These are phyloP conservation scores for Trypanosoma melophagium DNA, from an alignment of 208 protist genomes.

Conservation along the genomic window DNA sequence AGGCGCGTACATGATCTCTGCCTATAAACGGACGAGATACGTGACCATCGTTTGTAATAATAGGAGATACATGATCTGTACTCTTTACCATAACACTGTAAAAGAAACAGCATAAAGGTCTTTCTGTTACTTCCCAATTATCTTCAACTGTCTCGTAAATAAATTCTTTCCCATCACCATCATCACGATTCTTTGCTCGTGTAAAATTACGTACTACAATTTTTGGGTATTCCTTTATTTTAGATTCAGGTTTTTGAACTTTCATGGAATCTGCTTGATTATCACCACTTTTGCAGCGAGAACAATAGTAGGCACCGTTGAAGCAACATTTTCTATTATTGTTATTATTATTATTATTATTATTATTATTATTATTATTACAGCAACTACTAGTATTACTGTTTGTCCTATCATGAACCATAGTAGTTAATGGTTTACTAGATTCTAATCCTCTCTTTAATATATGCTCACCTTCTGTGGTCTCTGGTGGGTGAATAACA, in stretches of 20 bases:
- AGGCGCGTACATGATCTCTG: constrained; percentile 18
- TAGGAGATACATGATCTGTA: background rate
- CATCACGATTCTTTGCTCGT: background rate
- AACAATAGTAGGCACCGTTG: constrained; percentile 20
- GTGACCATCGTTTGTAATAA: constrained; percentile 4
- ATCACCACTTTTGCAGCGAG: background rate
- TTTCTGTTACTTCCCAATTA: constrained; percentile 14
- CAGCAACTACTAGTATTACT: background rate
- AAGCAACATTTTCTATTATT: constrained; percentile 14
- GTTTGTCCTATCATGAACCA: background rate
- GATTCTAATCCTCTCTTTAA: background rate
- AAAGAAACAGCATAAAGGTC: constrained; percentile 21
- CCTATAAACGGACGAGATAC: constrained; percentile 14
- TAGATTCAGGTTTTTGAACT: background rate
- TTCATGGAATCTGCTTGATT: background rate
- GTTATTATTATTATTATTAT: background rate
- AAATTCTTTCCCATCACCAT: background rate
- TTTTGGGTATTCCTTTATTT: constrained; percentile 8
- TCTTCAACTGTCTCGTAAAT: constrained; percentile 19
- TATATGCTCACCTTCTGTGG: background rate
- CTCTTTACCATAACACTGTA: constrained; percentile 3
- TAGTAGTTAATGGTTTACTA: too few relatives aligned
- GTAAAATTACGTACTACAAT: constrained; percentile 26
- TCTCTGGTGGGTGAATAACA: constrained; percentile 28
- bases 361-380: background rate